These are phyloP conservation scores for Amphichorda felina DNA, from an alignment of 2,329 filamentous ascomycete genomes.

Conservation along the genomic window DNA sequence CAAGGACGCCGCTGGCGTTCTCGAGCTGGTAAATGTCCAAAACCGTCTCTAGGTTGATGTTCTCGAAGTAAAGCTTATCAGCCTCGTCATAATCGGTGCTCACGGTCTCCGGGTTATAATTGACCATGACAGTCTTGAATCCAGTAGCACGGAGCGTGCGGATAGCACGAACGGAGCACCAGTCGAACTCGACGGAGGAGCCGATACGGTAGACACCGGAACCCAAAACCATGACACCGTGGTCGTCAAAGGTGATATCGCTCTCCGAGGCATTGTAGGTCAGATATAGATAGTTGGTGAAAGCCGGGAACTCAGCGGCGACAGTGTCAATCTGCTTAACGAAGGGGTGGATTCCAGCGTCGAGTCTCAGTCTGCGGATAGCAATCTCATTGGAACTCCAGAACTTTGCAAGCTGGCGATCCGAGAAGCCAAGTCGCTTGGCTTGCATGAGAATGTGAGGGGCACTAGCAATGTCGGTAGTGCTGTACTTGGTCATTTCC, in stretches of 20 bases:
- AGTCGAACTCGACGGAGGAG: conserved; percentile 97
- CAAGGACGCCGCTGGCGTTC: conserved; percentile 69
- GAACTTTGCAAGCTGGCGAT: conserved; percentile 88
- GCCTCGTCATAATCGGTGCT: conserved; percentile 90
- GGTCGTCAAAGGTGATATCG: conserved; percentile 75
- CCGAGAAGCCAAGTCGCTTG: conserved; percentile 89
- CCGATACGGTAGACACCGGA: conserved; percentile 96
- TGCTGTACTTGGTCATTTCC: conserved; percentile 55
- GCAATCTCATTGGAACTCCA: conserved; percentile 91
- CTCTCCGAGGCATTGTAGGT: conserved; percentile 88
- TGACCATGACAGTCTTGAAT: conserved; percentile 94
- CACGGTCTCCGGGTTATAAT: conserved; percentile 86
- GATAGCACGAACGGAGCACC: conserved; percentile 93
- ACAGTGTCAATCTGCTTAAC: conserved; percentile 99
- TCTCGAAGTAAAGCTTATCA: conserved; percentile 91
- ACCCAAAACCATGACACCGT: conserved; percentile 91
- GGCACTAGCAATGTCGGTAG: conserved; percentile 51
- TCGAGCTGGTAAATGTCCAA: conserved; percentile 91
- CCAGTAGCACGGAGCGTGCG: conserved; percentile 75
- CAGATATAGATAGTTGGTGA: conserved; percentile 91
- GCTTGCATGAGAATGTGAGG: conserved; percentile 63
- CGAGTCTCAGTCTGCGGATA: conserved; percentile 71
- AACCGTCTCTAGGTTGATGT: conserved; percentile 81
- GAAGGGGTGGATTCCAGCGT: conserved; percentile 73
- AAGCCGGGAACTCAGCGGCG: conserved; percentile 88